Percentiles rank a stretch among this genome's conserved stretches.
Conservation (phyloP, 164 flowering plant species). For the Berberis vulgaris region DNA sequence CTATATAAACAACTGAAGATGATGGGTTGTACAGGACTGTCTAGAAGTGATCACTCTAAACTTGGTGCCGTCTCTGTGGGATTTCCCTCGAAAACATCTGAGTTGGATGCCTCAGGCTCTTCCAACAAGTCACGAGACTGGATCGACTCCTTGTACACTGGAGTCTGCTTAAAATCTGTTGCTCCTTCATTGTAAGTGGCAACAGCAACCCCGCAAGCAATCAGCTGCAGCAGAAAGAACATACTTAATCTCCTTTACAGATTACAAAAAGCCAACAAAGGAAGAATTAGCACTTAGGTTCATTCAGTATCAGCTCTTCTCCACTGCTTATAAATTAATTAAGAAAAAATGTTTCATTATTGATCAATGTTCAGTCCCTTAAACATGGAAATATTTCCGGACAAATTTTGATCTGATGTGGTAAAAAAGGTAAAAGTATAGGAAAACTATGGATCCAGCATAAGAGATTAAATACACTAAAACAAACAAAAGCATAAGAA, state of each 20-base stretch:
- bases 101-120: slow-evolving; percentile 61
- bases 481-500: too few species aligned
- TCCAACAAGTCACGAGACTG: slow-evolving; percentile 68
- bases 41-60: slow-evolving; percentile 48
- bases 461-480: too few species aligned
- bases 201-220: slow-evolving; percentile 79
- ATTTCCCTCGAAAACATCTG: slow-evolving; percentile 85
- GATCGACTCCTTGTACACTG: slow-evolving; percentile 73
- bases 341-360: too few species aligned
- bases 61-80: slow-evolving; percentile 93
- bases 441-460: too few species aligned
- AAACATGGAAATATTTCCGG: too few species aligned
- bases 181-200: slow-evolving; percentile 91
- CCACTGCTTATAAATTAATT: too few species aligned
- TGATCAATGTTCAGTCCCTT: too few species aligned
- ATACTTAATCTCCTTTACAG: neutral
- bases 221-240: slow-evolving; percentile 33
- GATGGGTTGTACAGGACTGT: neutral
- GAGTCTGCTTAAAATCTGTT: slow-evolving; percentile 83
- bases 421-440: too few species aligned
- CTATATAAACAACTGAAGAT: neutral
- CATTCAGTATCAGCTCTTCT: too few species aligned
- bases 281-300: too few species aligned
- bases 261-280: neutral
- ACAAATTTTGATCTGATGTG: too few species aligned